A percentile compares a stretch with the other conserved stretches of the same genome.
These are phyloP conservation scores for Coffea eugenioides DNA, from an alignment of 257 asterid species.

Conservation along the genomic window DNA sequence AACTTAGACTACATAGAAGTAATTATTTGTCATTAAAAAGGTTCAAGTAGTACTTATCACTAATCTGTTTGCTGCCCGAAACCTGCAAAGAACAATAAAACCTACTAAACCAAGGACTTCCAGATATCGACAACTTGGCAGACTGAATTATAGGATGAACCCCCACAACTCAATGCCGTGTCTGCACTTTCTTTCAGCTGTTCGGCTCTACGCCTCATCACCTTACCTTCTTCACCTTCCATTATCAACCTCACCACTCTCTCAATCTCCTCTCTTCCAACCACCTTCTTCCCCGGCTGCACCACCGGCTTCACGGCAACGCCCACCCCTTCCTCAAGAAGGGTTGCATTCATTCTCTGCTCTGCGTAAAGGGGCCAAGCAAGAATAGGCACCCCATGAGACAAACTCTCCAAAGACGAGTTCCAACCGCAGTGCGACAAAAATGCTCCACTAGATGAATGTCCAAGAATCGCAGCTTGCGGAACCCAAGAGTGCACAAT, in stretches of 20 bases:
- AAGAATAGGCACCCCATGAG: conserved; percentile 43
- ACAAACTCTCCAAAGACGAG: conserved; percentile 41
- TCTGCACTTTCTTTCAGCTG: conserved; percentile 34
- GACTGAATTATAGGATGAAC: conserved; percentile 27
- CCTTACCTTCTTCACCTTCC: conserved; percentile 36
- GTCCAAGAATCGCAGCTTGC: conserved; percentile 36
- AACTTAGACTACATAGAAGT: too few species aligned
- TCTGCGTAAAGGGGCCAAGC: conserved; percentile 59
- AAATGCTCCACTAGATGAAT: conserved; percentile 36
- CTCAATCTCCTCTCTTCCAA: conserved; percentile 31
- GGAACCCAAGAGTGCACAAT: conserved; percentile 45
- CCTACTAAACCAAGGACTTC: neutral
- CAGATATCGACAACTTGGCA: conserved; percentile 6
- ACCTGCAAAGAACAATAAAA: neutral
- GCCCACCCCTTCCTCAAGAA: conserved; percentile 37
- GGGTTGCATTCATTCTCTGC: conserved; percentile 45
- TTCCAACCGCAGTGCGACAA: conserved; percentile 58
- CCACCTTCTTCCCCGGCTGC: conserved; percentile 8
- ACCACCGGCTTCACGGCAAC: conserved; percentile 34
- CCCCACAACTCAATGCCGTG: conserved; percentile 25
- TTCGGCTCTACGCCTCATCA: conserved; percentile 19
- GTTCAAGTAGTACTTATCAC: too few species aligned
- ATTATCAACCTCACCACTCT: conserved; percentile 37
- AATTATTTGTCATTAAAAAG: too few species aligned
- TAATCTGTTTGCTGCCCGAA: neutral